Conservation (phyloP, 2,329 filamentous ascomycete species). For the Taxawa tesnikishii region DNA sequence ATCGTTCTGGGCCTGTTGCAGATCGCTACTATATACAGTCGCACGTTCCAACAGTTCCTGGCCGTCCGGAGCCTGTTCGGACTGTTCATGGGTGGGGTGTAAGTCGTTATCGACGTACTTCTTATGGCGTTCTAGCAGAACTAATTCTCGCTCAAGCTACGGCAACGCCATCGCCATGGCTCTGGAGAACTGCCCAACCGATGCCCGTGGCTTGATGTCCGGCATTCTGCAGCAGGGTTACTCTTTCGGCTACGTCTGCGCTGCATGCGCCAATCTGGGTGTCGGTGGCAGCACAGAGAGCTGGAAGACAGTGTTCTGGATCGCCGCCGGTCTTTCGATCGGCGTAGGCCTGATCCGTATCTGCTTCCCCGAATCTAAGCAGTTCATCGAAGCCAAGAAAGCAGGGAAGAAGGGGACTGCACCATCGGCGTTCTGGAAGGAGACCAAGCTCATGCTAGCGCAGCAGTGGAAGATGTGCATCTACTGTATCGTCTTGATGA, state of each 20-base stretch:
- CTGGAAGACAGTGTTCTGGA: slow-evolving; percentile 70
- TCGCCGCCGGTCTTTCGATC: slow-evolving; percentile 55
- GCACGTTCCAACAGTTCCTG: slow-evolving; percentile 62
- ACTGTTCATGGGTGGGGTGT: slow-evolving; percentile 66
- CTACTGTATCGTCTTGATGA: slow-evolving; percentile 70
- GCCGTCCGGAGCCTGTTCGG: slow-evolving; percentile 62
- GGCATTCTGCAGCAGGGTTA: slow-evolving; percentile 77
- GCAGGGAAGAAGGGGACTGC: slow-evolving; percentile 38
- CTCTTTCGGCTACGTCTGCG: slow-evolving; percentile 67
- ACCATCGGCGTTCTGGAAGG: slow-evolving; percentile 49
- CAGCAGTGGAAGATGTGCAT: slow-evolving; percentile 66
- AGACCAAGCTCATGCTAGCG: slow-evolving; percentile 54
- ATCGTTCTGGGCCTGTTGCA: slow-evolving; percentile 58
- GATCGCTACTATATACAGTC: slow-evolving; percentile 65
- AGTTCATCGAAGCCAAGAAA: slow-evolving; percentile 60
- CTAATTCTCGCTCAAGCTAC: slow-evolving; percentile 28
- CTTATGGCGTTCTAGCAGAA: neutral
- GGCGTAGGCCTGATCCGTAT: slow-evolving; percentile 55
- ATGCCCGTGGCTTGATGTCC: slow-evolving; percentile 67
- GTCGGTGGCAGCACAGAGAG: slow-evolving; percentile 51
- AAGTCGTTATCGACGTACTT: neutral
- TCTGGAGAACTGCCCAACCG: slow-evolving; percentile 56
- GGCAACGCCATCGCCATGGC: slow-evolving; percentile 70
- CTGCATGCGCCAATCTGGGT: slow-evolving; percentile 62
- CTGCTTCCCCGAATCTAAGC: slow-evolving; percentile 60